A percentile compares a stretch with the other conserved stretches of the same genome.
These are phyloP conservation scores for Fusarium miscanthi DNA, from an alignment of 2,329 filamentous ascomycete genomes.

Conservation along the genomic window DNA sequence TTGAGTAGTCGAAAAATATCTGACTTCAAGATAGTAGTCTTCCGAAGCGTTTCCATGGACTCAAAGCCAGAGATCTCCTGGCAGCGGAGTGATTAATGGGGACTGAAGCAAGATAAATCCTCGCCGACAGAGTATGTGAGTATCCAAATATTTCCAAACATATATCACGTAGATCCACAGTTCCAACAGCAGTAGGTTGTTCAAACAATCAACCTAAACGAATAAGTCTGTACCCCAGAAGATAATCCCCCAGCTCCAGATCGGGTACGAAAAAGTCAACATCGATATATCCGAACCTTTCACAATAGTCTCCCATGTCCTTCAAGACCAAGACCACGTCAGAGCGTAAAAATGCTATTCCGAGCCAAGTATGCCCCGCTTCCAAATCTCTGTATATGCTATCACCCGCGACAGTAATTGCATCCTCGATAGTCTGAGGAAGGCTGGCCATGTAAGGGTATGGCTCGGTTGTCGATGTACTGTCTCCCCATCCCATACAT, in stretches of 20 bases:
- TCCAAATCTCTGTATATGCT: neutral
- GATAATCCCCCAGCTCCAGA: neutral
- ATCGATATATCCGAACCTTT: neutral
- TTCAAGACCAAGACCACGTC: neutral
- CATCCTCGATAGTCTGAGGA: no score
- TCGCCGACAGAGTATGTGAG: neutral
- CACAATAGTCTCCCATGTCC: neutral
- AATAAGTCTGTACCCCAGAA: neutral
- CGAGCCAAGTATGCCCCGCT: neutral
- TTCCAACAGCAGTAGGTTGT: neutral
- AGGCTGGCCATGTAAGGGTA: no score
- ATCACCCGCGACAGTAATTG: neutral
- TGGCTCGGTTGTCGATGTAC: no score
- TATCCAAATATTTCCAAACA: neutral
- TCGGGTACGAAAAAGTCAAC: neutral
- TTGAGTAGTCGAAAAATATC: neutral
- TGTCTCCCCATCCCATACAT: neutral
- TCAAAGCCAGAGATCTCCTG: rapidly evolving
- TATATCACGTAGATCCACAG: rapidly evolving
- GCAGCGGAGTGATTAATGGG: rapidly evolving
- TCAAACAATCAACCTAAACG: neutral
- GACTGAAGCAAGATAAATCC: neutral
- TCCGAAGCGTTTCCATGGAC: rapidly evolving
- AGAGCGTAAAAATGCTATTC: neutral
- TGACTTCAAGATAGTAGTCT: neutral